Base-by-base conservation (phyloP, 495 filamentous ascomycete species). In the Corynascus novoguineensis region DNA sequence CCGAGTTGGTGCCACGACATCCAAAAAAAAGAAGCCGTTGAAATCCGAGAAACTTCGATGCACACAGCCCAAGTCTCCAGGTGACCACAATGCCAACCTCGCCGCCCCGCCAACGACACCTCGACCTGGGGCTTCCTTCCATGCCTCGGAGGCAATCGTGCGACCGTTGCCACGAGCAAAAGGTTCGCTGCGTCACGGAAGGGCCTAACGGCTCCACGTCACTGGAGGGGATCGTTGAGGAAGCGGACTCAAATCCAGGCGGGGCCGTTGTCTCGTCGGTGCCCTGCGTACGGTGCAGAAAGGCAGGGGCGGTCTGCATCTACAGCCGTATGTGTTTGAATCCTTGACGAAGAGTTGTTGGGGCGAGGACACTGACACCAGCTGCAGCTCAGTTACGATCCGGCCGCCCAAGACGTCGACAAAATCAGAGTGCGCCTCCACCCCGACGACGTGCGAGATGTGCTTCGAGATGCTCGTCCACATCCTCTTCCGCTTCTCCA, bases 111-210 rank as follows among this genome's bases (percentile, higher is more conserved):
- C 4, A 47, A 31, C 47, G 31, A 12, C 12, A 15, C n/a, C 10
- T 44, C 38, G 38, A 52, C 10, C 28, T 40, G 2, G 37, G 8
- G 19, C 47, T 51, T 31, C 53, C 59, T 1, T 54, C 54, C 51
- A 61, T 65, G 62, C 62, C 62, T n/a, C 56, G 62, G 3, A 54
- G 62, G 37, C 62, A 65, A 50, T 65, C 62, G 4, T 65, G 62
- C 46, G 62, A 65, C 35, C 62, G 62, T 4, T 65, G 62, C 28
- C 62, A 65, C 21, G 60, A 62, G 38, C 62, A 62, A 40, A 65
- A 65, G 50, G 62, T 65, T 21, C 62, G 62, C 27, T 65, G 62
- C 35, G 47, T 62, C 28, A 62, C 59, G 24, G 53, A 62, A 38
- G 55, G 52, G 0, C 35, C 37, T 2, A 40, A 65, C 14, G 52